These are phyloP conservation scores for Plectosphaerella cucumerina DNA, from an alignment of 2,329 filamentous ascomycete species.

Conservation along the genomic window DNA sequence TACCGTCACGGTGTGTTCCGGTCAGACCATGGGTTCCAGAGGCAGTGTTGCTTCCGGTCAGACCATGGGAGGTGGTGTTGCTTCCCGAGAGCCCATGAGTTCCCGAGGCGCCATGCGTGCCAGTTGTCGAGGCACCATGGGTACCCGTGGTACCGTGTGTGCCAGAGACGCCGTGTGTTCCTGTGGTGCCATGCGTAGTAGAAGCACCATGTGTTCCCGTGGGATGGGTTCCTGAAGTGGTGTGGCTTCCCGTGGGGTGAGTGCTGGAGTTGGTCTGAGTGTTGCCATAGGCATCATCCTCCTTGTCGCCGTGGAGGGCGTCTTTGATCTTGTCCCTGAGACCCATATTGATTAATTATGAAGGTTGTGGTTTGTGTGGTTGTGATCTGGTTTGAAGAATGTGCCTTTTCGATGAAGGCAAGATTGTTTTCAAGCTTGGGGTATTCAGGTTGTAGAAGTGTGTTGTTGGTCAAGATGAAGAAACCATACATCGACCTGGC, in stretches of 20 bases:
- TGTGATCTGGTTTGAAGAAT: neutral
- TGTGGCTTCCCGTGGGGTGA: no score
- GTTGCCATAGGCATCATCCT: neutral
- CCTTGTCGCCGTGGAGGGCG: conserved; percentile 8
- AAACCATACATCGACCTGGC: neutral
- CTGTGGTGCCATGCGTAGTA: no score
- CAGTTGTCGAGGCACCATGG: no score
- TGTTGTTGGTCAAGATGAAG: neutral
- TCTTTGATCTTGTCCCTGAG: conserved; percentile 14
- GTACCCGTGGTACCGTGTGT: no score
- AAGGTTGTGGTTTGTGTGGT: neutral
- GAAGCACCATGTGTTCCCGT: conserved; percentile 3
- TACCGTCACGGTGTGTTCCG: no score
- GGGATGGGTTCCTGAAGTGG: neutral
- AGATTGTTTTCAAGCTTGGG: neutral
- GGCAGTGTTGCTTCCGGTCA: no score
- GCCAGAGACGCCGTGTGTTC: no score
- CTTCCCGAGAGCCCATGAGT: no score
- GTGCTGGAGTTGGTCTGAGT: neutral
- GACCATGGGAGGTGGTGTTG: no score
- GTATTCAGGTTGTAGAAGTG: no score
- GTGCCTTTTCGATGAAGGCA: neutral
- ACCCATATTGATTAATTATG: conserved; percentile 8
- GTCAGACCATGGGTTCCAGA: no score
- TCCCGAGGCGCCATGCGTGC: no score